A percentile compares a stretch with the other conserved stretches of the same genome.
These are phyloP conservation scores for Penicillium crystallinum DNA, from an alignment of 495 filamentous ascomycete genomes.

Conservation along the genomic window DNA sequence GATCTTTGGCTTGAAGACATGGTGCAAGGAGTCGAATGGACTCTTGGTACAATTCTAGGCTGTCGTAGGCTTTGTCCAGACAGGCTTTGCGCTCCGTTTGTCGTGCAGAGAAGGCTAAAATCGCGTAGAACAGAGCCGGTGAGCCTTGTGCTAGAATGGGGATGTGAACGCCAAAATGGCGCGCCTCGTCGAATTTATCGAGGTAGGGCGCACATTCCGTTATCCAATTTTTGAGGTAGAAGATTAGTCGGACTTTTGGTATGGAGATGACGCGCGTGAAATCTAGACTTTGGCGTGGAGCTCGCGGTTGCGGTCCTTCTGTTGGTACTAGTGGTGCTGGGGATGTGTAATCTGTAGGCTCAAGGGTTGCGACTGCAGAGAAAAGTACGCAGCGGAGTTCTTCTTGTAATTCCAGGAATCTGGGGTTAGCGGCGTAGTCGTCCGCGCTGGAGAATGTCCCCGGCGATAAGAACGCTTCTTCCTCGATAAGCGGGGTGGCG, in stretches of 20 bases:
- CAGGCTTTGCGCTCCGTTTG: conserved; percentile 32
- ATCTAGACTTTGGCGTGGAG: conserved; percentile 18
- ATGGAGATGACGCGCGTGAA: conserved; percentile 23
- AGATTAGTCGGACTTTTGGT: conserved; percentile 23
- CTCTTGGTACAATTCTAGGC: conserved; percentile 34
- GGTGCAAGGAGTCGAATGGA: conserved; percentile 30
- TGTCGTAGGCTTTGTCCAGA: conserved; percentile 29
- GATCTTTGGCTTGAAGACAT: conserved; percentile 27
- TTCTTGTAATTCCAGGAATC: conserved; percentile 26
- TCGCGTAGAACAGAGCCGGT: conserved; percentile 30
- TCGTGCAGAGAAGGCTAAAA: conserved; percentile 33
- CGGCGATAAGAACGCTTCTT: conserved; percentile 24
- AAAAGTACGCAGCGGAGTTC: conserved; percentile 26
- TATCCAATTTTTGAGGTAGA: conserved; percentile 28
- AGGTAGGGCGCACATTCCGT: conserved; percentile 31
- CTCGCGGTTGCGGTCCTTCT: conserved; percentile 5
- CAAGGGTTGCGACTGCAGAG: conserved; percentile 22
- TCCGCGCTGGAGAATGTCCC: conserved; percentile 28
- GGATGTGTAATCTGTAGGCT: conserved; percentile 18
- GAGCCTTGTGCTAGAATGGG: conserved; percentile 29
- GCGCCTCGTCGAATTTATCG: conserved; percentile 38
- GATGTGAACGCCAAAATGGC: conserved; percentile 31
- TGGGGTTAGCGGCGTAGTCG: conserved; percentile 27
- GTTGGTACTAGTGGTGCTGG: conserved; percentile 15
- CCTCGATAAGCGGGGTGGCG: conserved; percentile 17